phyloP scores from a whole-genome alignment of 2,329 filamentous ascomycete species.

The Cladobotryum mycophilum region DNA sequence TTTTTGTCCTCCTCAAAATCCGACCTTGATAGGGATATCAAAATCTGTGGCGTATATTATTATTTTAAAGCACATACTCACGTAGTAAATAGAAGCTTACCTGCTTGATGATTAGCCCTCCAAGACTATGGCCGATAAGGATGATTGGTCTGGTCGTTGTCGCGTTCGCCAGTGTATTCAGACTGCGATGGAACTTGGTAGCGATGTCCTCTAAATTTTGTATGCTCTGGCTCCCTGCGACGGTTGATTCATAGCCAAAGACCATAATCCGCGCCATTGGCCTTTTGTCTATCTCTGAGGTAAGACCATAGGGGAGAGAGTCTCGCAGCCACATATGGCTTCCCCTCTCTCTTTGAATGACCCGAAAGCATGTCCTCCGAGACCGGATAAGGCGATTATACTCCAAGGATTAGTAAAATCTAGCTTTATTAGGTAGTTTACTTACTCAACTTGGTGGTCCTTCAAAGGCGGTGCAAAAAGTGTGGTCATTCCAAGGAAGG shows the following conservation, averaged over 20 bases:
- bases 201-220: slow-evolving; percentile 10
- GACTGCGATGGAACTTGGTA: background rate
- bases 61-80: background rate
- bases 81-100: background rate
- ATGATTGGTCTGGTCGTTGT: slow-evolving; percentile 6
- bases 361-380: slow-evolving; percentile 23
- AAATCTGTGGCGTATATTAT: background rate
- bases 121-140: slow-evolving; percentile 7
- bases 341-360: slow-evolving; percentile 24
- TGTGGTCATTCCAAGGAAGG: slow-evolving; percentile 8
- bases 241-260: slow-evolving; percentile 21
- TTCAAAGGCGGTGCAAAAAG: background rate
- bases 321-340: slow-evolving; percentile 26
- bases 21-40: slow-evolving; percentile 5
- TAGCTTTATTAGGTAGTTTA: background rate
- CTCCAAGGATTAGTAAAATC: background rate
- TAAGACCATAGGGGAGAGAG: slow-evolving; percentile 18
- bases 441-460: slow-evolving; percentile 8
- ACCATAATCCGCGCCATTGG: slow-evolving; percentile 19
- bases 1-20: slow-evolving; percentile 1
- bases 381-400: slow-evolving; percentile 14
- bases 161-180: background rate
- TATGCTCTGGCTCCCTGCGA: slow-evolving; percentile 15
- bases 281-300: background rate
- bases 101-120: slow-evolving; percentile 11